Conservation (phyloP, 805 yeast species). For the Suhomyces kilbournensis region DNA sequence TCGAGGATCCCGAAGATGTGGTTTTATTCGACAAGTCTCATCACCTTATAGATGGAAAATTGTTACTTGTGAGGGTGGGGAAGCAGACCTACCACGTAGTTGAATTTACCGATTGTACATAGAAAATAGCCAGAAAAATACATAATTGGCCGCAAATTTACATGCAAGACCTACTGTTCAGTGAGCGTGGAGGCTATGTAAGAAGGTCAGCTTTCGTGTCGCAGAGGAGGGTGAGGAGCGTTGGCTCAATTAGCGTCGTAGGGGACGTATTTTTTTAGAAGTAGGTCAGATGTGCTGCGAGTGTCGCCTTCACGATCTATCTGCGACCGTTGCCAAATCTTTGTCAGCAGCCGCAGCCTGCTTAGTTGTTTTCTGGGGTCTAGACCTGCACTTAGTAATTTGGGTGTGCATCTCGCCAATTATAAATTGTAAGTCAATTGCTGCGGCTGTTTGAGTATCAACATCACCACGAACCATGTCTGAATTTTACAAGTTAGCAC, state of each 20-base stretch:
- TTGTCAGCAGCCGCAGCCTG: background rate
- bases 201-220: background rate
- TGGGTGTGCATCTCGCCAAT: background rate
- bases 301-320: no score
- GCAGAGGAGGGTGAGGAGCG: background rate
- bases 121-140: background rate
- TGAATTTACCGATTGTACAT: slow-evolving; percentile 24
- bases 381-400: background rate
- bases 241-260: background rate
- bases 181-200: background rate
- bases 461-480: slow-evolving; percentile 37
- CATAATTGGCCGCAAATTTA: background rate
- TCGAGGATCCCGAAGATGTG: slow-evolving; percentile 46
- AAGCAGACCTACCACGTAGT: slow-evolving; percentile 64
- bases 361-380: background rate
- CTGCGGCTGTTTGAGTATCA: background rate
- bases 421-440: background rate
- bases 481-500: slow-evolving; percentile 62
- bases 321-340: background rate
- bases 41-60: slow-evolving; percentile 54
- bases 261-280: background rate
- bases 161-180: background rate
- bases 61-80: slow-evolving; percentile 71
- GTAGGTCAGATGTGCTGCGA: background rate
- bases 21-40: slow-evolving; percentile 45